Evolutionary conservation across 2,329 filamentous ascomycete species (phyloP), one percentile per base, ranked within the genome.

Genomic region (Phaeoacremonium minimum): DNA sequence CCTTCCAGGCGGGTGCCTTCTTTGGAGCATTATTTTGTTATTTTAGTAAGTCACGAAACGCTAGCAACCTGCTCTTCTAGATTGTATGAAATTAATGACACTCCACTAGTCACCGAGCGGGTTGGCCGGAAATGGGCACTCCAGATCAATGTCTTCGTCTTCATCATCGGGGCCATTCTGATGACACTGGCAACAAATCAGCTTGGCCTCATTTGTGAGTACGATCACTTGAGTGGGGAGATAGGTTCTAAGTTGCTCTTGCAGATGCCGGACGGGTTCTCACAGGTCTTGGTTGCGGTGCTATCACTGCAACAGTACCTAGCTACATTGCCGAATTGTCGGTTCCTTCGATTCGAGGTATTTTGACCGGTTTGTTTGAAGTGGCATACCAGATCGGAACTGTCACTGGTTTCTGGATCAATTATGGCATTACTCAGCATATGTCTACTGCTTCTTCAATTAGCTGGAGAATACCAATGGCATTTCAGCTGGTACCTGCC

Each of bases 321-420:
- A 69, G 77, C 22, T 83, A 83, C 51, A 77, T 81, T 40, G 73
- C 77, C 9, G 80, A 83, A 51, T 71, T 75, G 36, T 76, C 78
- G 1, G 67, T 76, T 46, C 68, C 77, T 1, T 71, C 70, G 3
- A 77, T 71, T 36, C 69, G 79, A 47, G 77, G 77, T 46, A 61
- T 76, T 17, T 67, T 78, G 4, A 74, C 75, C 6, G 75, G 75
- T 12, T 51, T 75, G 18, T 74, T 66, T 45, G 64, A 67, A 41
- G 58, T 77, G 7, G 67, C 71, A 1, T 75, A 76, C 42, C 74
- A 78, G 43, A 67, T 72, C 6, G 75, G 74, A 2, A 55, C 57
- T 1, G 43, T 67, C 6, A 55, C 77, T 5, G 75, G 75, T 11
- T 79, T 78, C 51, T 68, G 64, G 63, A 66, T 67, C 47, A 66